Percentiles rank a stretch among this genome's conserved stretches.
Conservation (phyloP, 352 stramenopile genomes). For the Pythium monospermum region DNA sequence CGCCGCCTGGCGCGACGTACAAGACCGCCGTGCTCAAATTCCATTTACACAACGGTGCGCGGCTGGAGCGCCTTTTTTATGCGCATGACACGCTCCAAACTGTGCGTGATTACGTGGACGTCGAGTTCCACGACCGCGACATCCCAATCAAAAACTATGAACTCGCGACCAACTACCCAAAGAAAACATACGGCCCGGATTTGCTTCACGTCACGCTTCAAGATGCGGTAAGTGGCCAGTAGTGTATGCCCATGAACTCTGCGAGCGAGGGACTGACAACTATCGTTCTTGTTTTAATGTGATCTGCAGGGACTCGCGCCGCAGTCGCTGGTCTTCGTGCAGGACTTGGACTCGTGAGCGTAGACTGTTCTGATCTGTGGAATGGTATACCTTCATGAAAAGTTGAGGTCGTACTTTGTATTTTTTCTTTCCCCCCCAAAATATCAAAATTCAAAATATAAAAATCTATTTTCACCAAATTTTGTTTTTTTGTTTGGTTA, state of each 20-base stretch:
- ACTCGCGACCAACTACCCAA: constrained; percentile 82
- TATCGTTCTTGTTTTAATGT: too few species aligned
- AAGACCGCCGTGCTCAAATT: constrained; percentile 78
- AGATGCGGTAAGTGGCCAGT: constrained; percentile 46
- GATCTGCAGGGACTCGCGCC: constrained; percentile 54
- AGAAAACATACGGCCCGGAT: constrained; percentile 63
- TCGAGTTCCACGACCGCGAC: constrained; percentile 71
- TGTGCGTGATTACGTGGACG: constrained; percentile 78
- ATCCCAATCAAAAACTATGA: constrained; percentile 80
- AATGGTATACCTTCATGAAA: too few species aligned
- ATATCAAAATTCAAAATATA: neutral
- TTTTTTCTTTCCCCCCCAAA: neutral
- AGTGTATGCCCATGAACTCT: too few species aligned
- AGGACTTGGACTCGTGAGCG: constrained; percentile 80
- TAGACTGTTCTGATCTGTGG: too few species aligned
- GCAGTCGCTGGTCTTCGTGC: constrained; percentile 74
- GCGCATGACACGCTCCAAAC: constrained; percentile 71
- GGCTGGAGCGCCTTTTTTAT: constrained; percentile 77
- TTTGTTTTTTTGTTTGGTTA: neutral
- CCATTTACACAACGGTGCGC: constrained; percentile 73
- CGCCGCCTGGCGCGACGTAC: constrained; percentile 44
- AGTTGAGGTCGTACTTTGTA: neutral
- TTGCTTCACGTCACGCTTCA: constrained; percentile 56
- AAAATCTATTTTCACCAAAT: neutral
- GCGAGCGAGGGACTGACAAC: too few species aligned